Base-by-base conservation (phyloP, 2,329 filamentous ascomycete genomes). In the Fusarium sp. region DNA sequence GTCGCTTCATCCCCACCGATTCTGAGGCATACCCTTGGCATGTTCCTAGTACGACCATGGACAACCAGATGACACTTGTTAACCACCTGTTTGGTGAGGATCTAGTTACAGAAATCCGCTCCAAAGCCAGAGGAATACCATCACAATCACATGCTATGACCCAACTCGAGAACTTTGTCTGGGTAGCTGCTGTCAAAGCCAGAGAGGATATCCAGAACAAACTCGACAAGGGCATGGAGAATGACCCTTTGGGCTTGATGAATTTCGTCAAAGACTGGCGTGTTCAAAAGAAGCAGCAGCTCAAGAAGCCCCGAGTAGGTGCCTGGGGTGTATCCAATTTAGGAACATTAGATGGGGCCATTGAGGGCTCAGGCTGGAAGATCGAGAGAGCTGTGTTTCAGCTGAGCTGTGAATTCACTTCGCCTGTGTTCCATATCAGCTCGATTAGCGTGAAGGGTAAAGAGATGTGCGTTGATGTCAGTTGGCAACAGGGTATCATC, bases 321-420 rank as follows among this genome's bases (percentile, higher is more conserved):
- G 70, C 71, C 2, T 76, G 76, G 72, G 58, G 68, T 24, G 71
- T 79, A 14, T 78, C 75, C 28, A 80, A 80, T 61, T 61, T 80
- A 5, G 79, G 79, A 12, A 74, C 69, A 12, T 38, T 80, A 3
- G 75, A 79, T 48, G 78, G 72, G 26, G 47, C 36, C 12, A 35
- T 35, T 24, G 53, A 54, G n/a, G 55, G 36, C 16, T 11, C 58
- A 18, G 61, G 38, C 14, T 80, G 78, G 78, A 64, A 51, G 28
- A 75, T 79, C 13, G 58, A 70, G 65, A 54, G 57, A 55, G 47
- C 77, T 67, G 45, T 67, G 39, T 61, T 78, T 75, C 64, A 70
- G 31, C 55, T 77, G 22, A 75, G 77, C 39, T 75, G 69, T 22
- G 75, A 75, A 60, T 47, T 72, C 26, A 58, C 59, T 8, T 75